These are phyloP conservation scores for Globisporangium solare DNA, from an alignment of 352 stramenopile genomes.

Conservation along the genomic window DNA sequence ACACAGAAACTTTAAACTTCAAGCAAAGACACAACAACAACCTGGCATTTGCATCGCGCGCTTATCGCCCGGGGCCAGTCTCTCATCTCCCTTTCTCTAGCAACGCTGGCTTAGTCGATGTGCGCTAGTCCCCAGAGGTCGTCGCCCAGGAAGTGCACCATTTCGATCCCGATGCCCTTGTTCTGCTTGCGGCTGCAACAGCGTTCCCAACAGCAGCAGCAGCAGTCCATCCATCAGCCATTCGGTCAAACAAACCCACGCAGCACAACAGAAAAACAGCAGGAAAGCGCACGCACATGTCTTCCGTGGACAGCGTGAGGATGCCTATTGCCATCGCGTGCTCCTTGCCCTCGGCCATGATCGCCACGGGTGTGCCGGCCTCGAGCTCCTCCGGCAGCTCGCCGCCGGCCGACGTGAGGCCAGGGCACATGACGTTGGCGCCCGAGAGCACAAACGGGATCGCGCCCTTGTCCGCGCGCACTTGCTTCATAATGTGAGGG, in stretches of 20 bases:
- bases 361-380: conserved; percentile 85
- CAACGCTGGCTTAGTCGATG: conserved; percentile 52
- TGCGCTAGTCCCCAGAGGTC: conserved; percentile 90
- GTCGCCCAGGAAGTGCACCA: conserved; percentile 96
- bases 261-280: no score
- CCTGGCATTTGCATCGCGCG: background rate
- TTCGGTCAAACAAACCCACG: no score
- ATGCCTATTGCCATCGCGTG: conserved; percentile 95
- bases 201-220: conserved; percentile 1
- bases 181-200: conserved; percentile 86
- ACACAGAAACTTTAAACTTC: background rate
- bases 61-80: background rate
- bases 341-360: conserved; percentile 98
- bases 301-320: conserved; percentile 94
- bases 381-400: conserved; percentile 89
- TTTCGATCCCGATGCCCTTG: conserved; percentile 96
- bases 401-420: conserved; percentile 93
- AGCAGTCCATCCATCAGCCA: background rate
- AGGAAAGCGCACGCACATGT: conserved; percentile 80
- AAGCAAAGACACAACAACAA: background rate
- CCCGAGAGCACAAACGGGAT: conserved; percentile 98
- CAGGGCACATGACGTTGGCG: conserved; percentile 98
- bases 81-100: background rate
- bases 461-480: conserved; percentile 95
- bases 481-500: conserved; percentile 91